Evolutionary conservation across 768 basidiomycete genomes (phyloP).

Genomic region (Mycena albidolilacea): DNA sequence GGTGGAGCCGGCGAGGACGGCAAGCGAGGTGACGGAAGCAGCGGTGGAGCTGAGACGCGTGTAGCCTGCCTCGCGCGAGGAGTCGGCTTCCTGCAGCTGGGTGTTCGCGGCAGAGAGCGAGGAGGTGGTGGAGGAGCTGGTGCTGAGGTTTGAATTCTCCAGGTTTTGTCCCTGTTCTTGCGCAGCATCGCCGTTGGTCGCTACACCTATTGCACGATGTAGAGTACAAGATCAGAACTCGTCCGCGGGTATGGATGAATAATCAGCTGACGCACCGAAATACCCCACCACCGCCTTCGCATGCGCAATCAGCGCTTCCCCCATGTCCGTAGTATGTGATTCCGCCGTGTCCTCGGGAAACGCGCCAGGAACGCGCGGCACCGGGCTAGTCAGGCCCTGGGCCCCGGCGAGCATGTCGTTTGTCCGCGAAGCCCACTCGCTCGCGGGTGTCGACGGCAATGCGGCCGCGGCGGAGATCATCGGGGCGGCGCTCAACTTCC

Average conservation of each 20-base stretch:
- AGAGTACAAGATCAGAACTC: neutral
- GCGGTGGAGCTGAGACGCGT: neutral
- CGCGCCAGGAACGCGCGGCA: neutral
- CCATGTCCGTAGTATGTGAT: neutral
- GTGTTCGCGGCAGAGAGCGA: neutral
- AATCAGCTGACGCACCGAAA: neutral
- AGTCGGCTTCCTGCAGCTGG: neutral
- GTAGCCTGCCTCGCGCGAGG: neutral
- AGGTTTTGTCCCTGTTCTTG: neutral
- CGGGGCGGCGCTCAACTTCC: neutral
- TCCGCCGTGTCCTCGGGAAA: neutral
- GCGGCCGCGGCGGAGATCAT: neutral
- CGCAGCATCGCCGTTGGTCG: neutral
- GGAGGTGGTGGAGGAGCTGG: neutral
- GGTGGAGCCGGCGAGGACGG: neutral
- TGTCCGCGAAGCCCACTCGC: constrained; percentile 1
- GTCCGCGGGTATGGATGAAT: neutral
- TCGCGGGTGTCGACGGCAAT: constrained; percentile 13
- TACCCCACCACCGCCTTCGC: constrained; percentile 7
- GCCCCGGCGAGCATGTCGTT: constrained; percentile 2
- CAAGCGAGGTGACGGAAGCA: neutral
- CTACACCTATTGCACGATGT: neutral
- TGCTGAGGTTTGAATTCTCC: neutral
- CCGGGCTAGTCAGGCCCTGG: neutral
- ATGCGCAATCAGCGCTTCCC: neutral